Evolutionary conservation across 2,329 filamentous ascomycete species (phyloP), one percentile per base, ranked within the genome.

Genomic region (Lachnellula subtilissima): DNA sequence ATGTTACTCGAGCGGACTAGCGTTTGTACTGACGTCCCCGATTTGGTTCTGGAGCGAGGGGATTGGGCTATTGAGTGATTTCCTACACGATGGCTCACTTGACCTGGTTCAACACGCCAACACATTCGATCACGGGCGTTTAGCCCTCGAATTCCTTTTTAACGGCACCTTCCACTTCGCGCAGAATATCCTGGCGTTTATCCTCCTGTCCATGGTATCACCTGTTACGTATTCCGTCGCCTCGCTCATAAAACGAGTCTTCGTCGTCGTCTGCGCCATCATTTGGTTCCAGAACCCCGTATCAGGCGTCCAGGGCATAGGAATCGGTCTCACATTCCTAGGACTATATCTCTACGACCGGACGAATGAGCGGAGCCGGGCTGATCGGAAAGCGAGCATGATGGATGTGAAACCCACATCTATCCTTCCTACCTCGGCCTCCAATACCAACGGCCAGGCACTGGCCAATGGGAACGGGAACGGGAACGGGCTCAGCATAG

Each of bases 211-310:
- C 53, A 88, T 96, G 77, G 88, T 97, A 12, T 96, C 91, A 0
- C 94, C 94, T 0, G 94, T 99, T 39, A 97, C 94, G 0, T 99
- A 99, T 75, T 96, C 91, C 0, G 93, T 99, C 39, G 94, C 94
- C 37, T 95, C 89, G 55, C 78, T 99, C 59, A 94, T 99, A 73
- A 99, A 99, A 76, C 88, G 94, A 49, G 94, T 99, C 12, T 97
- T 96, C 69, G 93, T 99, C 67, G 96, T 99, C 65, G 83, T 94
- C 57, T 88, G 96, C 65, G 91, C 94, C 6, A 93, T 99, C 60
- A 76, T 97, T 64, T 99, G 94, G 94, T 99, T 97, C 74, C 88
- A 91, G 61, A 97, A 86, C 71, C 84, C 88, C 1, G 96, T 94
- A 35, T 97, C 90, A 5, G 80, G 78, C 15, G 72, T 95, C 15